These are phyloP conservation scores for Parastagonospora avenae DNA, from an alignment of 2,329 filamentous ascomycete genomes.

Conservation along the genomic window DNA sequence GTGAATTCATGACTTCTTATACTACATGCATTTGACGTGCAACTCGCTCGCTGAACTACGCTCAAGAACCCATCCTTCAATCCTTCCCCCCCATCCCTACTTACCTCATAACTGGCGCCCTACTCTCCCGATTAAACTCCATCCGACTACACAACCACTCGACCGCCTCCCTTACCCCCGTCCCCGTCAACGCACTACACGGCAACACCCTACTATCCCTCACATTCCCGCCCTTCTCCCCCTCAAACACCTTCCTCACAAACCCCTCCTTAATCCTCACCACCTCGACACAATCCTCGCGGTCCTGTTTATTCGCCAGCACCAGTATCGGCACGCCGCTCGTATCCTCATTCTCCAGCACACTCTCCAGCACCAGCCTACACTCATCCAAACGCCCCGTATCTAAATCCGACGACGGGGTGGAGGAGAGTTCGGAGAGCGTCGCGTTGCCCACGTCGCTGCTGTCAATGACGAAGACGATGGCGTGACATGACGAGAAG, in stretches of 20 bases:
- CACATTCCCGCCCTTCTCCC: constrained; percentile 83
- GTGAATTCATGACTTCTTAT: no score
- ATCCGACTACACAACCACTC: constrained; percentile 93
- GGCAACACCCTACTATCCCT: constrained; percentile 90
- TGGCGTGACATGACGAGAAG: constrained; percentile 91
- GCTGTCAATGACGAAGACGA: constrained; percentile 96
- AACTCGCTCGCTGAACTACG: no score
- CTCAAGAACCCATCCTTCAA: neutral
- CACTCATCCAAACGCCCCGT: constrained; percentile 80
- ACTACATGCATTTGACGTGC: no score
- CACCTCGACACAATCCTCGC: constrained; percentile 96
- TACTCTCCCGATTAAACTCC: constrained; percentile 93
- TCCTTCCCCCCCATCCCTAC: neutral
- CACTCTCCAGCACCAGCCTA: constrained; percentile 83
- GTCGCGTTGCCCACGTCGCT: constrained; percentile 88
- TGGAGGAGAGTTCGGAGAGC: constrained; percentile 56
- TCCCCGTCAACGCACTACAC: constrained; percentile 83
- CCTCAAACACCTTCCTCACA: constrained; percentile 93
- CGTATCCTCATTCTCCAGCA: constrained; percentile 84
- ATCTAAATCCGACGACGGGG: constrained; percentile 34
- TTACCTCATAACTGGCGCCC: constrained; percentile 89
- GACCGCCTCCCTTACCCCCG: constrained; percentile 90
- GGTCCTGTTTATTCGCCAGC: constrained; percentile 95
- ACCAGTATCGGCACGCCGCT: constrained; percentile 91
- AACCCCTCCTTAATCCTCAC: constrained; percentile 96